phyloP scores from a whole-genome alignment of 1,284 basidiomycete genomes.

The Taiwanofungus camphoratus region DNA sequence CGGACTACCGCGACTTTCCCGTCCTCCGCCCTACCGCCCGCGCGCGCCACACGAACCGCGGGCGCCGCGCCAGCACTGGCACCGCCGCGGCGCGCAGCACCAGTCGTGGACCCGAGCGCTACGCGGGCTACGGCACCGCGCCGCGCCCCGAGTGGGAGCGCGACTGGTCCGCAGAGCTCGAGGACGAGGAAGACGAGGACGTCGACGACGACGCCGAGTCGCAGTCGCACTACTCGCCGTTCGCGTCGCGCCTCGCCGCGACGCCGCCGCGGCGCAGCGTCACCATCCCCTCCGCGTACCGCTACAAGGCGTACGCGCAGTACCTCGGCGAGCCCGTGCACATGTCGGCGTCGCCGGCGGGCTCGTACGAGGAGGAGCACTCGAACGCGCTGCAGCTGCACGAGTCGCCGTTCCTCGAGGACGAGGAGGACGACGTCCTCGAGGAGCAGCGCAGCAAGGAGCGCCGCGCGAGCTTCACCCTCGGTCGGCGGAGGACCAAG shows the following conservation, averaged over 20 bases:
- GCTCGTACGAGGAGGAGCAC: slow-evolving; percentile 23
- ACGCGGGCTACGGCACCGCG: slow-evolving; percentile 17
- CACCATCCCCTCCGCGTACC: slow-evolving; percentile 13
- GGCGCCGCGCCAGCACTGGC: slow-evolving; percentile 20
- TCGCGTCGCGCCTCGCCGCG: slow-evolving; percentile 19
- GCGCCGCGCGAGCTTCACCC: slow-evolving; percentile 6
- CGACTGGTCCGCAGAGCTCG: slow-evolving; percentile 23
- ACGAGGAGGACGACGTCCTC: slow-evolving; percentile 11
- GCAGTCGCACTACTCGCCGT: slow-evolving; percentile 21
- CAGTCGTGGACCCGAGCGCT: slow-evolving; percentile 21
- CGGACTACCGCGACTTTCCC: slow-evolving; percentile 62
- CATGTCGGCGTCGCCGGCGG: slow-evolving; percentile 19
- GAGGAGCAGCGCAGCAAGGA: slow-evolving; percentile 15
- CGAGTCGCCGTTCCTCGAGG: slow-evolving; percentile 21
- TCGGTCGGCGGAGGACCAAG: slow-evolving; percentile 12
- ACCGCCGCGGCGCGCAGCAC: slow-evolving; percentile 17
- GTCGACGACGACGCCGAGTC: slow-evolving; percentile 26
- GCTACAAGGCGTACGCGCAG: slow-evolving; percentile 15
- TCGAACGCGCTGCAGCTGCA: slow-evolving; percentile 18
- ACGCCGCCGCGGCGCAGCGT: slow-evolving; percentile 17
- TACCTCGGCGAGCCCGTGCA: slow-evolving; percentile 19
- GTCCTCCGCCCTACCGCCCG: slow-evolving; percentile 27
- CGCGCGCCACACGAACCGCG: slow-evolving; percentile 10
- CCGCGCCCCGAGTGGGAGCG: slow-evolving; percentile 30
- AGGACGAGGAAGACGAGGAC: slow-evolving; percentile 31